Evolutionary conservation across 75 land plant genomes (phyloP), one percentile per base, ranked within the genome.

Genomic region (Sequoia sempervirens): DNA sequence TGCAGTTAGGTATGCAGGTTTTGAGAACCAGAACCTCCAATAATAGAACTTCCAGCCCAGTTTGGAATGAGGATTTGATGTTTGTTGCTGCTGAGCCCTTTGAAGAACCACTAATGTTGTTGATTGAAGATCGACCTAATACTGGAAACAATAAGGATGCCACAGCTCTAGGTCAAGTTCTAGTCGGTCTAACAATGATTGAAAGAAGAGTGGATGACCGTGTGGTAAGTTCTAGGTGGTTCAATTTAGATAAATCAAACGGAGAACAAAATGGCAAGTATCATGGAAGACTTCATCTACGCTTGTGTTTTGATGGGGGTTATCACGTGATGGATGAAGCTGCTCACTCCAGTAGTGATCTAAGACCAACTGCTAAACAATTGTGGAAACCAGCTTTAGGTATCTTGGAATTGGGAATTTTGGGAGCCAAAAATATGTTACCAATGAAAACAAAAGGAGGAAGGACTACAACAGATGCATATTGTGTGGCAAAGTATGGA

Each of bases 251-350:
- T 18, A 84, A 85, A 45, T 81, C 84, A 20, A 52, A 75, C 79
- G 82, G 45, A 20, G 85, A 84, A 40, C 37, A 30, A 84, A 23
- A 32, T 54, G 86, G 82, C 40, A 82, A 73, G 46, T 83, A 47
- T 52, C 85, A 47, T 81, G 61, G 82, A 50, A 81, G 96, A 76
- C 80, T 94, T 73, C 96, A 93, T 66, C 86, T 94, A 1, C 85
- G 95, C 1, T 43, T 86, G 14, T 91, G 91, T 43, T 82, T 94
- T 43, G 95, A 94, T n/a, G 96, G 95, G 2, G 96, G 95, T 1
- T 94, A 94, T 52, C 96, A 94, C 87, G 96, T 94, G 30, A 88
- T 94, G 75, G 96, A 94, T 73, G 96, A 94, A 85, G 72, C 96
- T 18, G 88, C 93, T 1, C 84, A 86, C 83, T 90, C 87, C 36